Percentiles rank a stretch among this genome's conserved stretches.
phyloP scores from a whole-genome alignment of 2,329 filamentous ascomycete genomes.

The Pseudogymnoascus sp. region DNA sequence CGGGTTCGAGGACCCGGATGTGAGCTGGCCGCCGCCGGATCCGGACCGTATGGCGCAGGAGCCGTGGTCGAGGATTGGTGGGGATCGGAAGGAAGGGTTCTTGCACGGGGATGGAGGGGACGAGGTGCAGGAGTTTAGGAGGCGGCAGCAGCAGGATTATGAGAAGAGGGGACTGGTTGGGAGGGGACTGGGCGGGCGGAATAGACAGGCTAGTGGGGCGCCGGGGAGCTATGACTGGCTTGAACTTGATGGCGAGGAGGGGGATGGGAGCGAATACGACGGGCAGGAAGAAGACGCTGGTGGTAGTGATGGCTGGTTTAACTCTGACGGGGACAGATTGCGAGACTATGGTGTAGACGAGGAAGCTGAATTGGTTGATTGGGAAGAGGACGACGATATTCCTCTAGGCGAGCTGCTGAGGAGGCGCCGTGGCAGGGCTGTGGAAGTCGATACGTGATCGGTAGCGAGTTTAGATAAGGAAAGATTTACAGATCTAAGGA shows the following conservation, averaged over 20 bases:
- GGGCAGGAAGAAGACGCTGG: constrained; percentile 25
- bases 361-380: constrained; percentile 49
- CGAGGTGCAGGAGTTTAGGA: constrained; percentile 39
- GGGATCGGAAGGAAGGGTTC: constrained; percentile 16
- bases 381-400: constrained; percentile 52
- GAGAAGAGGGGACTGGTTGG: constrained; percentile 24
- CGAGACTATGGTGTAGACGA: constrained; percentile 76
- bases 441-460: background rate
- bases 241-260: constrained; percentile 17
- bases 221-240: background rate
- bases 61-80: constrained; percentile 5
- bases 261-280: constrained; percentile 25
- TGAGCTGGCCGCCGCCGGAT: constrained; percentile 57
- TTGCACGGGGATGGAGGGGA: constrained; percentile 28
- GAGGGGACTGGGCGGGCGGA: constrained; percentile 14
- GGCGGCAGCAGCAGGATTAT: constrained; percentile 44
- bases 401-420: constrained; percentile 62
- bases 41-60: constrained; percentile 47
- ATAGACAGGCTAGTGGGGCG: constrained; percentile 12
- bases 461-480: background rate
- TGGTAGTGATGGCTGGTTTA: constrained; percentile 60
- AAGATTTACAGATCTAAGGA: background rate
- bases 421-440: constrained; percentile 35
- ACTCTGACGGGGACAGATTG: constrained; percentile 66
- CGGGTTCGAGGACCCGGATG: constrained; percentile 60